These are phyloP conservation scores for Phoma sp. DNA, from an alignment of 2,329 filamentous ascomycete species.

Conservation along the genomic window DNA sequence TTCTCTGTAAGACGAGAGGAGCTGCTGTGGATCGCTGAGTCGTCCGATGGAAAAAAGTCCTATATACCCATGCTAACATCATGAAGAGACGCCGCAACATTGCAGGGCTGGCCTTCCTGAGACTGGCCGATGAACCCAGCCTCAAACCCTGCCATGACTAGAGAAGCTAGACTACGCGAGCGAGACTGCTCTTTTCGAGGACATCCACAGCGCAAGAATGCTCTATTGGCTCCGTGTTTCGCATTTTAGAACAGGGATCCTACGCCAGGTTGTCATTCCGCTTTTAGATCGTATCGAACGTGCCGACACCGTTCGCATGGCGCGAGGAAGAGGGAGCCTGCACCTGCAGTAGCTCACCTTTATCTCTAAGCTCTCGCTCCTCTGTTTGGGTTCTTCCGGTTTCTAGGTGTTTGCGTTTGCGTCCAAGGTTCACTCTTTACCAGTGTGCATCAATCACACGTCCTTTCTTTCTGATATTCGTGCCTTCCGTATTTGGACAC, in stretches of 20 bases:
- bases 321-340: slow-evolving; percentile 31
- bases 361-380: slow-evolving; percentile 31
- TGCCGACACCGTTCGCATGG: slow-evolving; percentile 31
- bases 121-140: slow-evolving; percentile 29
- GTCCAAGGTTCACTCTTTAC: slow-evolving; percentile 27
- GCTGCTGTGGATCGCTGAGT: slow-evolving; percentile 5
- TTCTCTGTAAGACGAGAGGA: not conserved
- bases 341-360: slow-evolving; percentile 29
- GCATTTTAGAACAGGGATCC: slow-evolving; percentile 28
- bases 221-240: slow-evolving; percentile 31
- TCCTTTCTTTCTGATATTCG: slow-evolving; percentile 39
- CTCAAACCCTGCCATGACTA: slow-evolving; percentile 25
- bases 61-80: slow-evolving; percentile 2
- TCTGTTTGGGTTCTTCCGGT: slow-evolving; percentile 22
- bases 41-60: not conserved
- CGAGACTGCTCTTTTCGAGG: slow-evolving; percentile 30
- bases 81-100: slow-evolving; percentile 5
- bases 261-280: slow-evolving; percentile 36
- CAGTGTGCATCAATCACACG: slow-evolving; percentile 43
- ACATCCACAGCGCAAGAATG: slow-evolving; percentile 16
- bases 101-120: slow-evolving; percentile 27
- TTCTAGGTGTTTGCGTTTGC: slow-evolving; percentile 26
- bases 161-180: slow-evolving; percentile 30
- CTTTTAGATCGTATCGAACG: slow-evolving; percentile 42
- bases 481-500: slow-evolving; percentile 20